Base-by-base conservation (phyloP, 2,329 filamentous ascomycete species). In the Chaetomiaceae sp. region DNA sequence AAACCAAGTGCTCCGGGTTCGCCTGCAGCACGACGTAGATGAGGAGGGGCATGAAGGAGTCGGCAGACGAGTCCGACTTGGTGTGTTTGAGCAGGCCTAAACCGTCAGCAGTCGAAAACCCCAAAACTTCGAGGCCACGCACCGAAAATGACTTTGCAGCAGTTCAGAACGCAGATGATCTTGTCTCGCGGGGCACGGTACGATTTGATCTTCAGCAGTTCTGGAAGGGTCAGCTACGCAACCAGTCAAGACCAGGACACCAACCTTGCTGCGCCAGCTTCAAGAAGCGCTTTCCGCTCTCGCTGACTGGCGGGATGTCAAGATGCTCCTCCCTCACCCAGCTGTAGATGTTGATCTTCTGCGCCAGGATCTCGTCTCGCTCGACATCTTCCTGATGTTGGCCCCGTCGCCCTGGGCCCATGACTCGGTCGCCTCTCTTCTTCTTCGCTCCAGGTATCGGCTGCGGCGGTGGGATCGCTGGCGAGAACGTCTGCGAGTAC, bases 61-160 rank as follows among this genome's bases (percentile, higher is more conserved):
- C 94, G 12, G 94, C 94, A 1, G 92, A 97, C 20, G 91, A 92
- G 68, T 99, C 94, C 1, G 87, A 88, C 70, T 95, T 95, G 49
- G 89, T 85, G 67, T 96, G 95, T 61, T 92, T 91, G 48, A 99
- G 75, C 45, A 96, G 83, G 17, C 92, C 87, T 89, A n/a, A 6
- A 23, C 27, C 20, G 2, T n/a, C n/a, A 20, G 7, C 4, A 7
- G 3, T 25, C 3, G 3, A 1, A 15, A 4, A 7, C 9, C 4
- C 9, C 5, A 25, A 1, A 5, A 6, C 3, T 15, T n/a, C 23
- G 5, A 17, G 23, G n/a, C 5, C 19, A 63, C 79, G 62, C 71
- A 90, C 88, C 94, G 70, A 99, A 97, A 59, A 99, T 97, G 59
- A 99, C 95, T 72, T 99, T 99, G 81, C 94, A 99, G 73, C 91